Base-by-base conservation (phyloP, 495 filamentous ascomycete genomes). In the Xylaria telfairii region DNA sequence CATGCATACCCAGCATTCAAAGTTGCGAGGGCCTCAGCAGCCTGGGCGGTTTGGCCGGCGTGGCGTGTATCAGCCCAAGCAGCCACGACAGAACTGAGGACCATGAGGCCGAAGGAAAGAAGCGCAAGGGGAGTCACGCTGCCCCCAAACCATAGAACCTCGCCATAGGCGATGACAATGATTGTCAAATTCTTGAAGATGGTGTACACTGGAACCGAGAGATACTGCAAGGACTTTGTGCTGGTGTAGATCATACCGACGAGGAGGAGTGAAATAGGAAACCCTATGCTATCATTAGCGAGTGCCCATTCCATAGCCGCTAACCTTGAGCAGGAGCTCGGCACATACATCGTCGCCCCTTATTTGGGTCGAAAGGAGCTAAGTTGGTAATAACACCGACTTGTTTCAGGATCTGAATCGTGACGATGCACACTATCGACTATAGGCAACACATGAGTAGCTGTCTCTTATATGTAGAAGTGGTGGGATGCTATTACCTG, bases 181-280 rank as follows among this genome's bases (percentile, higher is more conserved):
- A 96, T 99, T 62, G 96, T 98, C 85, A 99, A 81, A 81, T 99
- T 99, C 88, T 99, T 99, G 89, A 99, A 99, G 81, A 99, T 99
- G 62, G 96, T 99, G 84, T 99, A 99, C 4, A 99, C 96, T 15
- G 96, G 96, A 64, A 99, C 97, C 21, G 93, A 97, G 69, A 99
- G 91, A 83, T 90, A 98, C 81, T 98, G 95, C 61, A 99, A 90
- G 26, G 96, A 95, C 84, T 98, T 98, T 79, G 93, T 94, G 77
- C 92, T 90, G 59, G 96, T 98, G 86, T 98, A 99, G 82, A 98
- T 99, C 95, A 98, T 99, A 74, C 94, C 94, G 80, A 99, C 96
- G 70, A 99, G 90, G 67, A 98, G 90, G 53, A 98, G 85, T 57
- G 96, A 98, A 78, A 99, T 93, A 51, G 96, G 96, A 81, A 99